Evolutionary conservation across 2,329 filamentous ascomycete species (phyloP), one percentile per base, ranked within the genome.

Genomic region (Fusarium ramigenum): DNA sequence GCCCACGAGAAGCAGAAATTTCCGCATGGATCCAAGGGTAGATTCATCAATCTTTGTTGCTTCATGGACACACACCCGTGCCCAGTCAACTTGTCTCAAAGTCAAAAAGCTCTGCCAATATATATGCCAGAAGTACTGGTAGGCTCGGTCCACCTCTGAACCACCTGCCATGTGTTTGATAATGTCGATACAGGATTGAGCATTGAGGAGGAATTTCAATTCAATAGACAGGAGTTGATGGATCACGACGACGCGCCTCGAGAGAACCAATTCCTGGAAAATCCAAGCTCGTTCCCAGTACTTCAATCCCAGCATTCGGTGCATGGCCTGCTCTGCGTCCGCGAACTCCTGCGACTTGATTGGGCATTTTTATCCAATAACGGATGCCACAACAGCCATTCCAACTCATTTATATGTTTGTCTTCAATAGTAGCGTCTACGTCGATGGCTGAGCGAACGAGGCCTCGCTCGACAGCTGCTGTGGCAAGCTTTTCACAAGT

Each of bases 231-330:
- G 8, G 19, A 36, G 42, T 7, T 19, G 25, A 25, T 61, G 40
- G 1, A 68, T n/a, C 5, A 66, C 39, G 4, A 61, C 18, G 14
- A 40, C 28, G 1, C 32, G 36, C 6, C 14, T 42, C 9, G 65
- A 36, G 10, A 66, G 36, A 2, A 42, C 54, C 3, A 66, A 7
- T 9, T 66, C 65, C 30, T 68, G 65, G 14, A 66, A 66, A 18
- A 56, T 36, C 54, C 62, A 66, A 16, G 47, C 54, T 32, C 65
- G 62, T 21, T 40, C 15, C 63, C 63, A 62, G 37, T 46, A 21
- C 2, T 46, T 46, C 43, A 28, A 46, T 46, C 9, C 2, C 4
- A 46, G 9, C 43, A 6, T 46, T 28, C 11, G 12, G 23, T 1
- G 4, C 43, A 46, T 4, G 15, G 49, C 49, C 12, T 47, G 15